Base-by-base conservation (phyloP, 306 rosid species). In the Comarum palustre region DNA sequence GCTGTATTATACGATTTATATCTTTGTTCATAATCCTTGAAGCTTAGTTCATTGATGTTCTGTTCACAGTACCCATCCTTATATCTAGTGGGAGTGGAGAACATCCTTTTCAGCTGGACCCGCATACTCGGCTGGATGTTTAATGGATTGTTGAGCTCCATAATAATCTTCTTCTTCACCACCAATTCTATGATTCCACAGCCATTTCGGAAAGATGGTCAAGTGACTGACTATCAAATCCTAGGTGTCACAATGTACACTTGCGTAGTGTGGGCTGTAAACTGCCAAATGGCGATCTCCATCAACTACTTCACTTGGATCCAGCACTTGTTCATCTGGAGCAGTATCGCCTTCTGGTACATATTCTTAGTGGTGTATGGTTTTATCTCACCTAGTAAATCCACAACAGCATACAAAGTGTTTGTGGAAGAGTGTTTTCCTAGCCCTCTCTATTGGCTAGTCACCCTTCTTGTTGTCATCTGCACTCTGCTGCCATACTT, bases 231-330 rank as follows among this genome's bases (percentile, higher is more conserved):
- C 80, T 86, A 68, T 25, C 90, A 87, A 64, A 73, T 90, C 68
- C 84, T 90, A 2, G 98, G 95, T 2, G 96, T 86, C 52, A 83
- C 88, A 25, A 84, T 92, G 95, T 90, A 90, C 29, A 85, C 96
- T 14, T 79, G 89, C 24, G 92, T 86, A 7, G 90, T 90, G 57
- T 92, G 98, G 98, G 83, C 87, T 5, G 98, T 90, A 66, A 92
- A 92, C 76, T 87, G 92, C 82, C 98, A 92, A 82, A 88, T 92
- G 89, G 98, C 96, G 31, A 84, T 92, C 51, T 86, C 95, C 59
- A 79, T 92, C 22, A 92, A 90, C 86, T 92, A 88, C 90, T 92
- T 92, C 89, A 90, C 96, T 48, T 90, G 96, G 98, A 90, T 92
- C 71, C 98, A 92, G 15, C 98, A 92, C 81, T 79, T 88, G 52